phyloP scores from a whole-genome alignment of 345 rosid genomes.

The Citrus maxima region DNA sequence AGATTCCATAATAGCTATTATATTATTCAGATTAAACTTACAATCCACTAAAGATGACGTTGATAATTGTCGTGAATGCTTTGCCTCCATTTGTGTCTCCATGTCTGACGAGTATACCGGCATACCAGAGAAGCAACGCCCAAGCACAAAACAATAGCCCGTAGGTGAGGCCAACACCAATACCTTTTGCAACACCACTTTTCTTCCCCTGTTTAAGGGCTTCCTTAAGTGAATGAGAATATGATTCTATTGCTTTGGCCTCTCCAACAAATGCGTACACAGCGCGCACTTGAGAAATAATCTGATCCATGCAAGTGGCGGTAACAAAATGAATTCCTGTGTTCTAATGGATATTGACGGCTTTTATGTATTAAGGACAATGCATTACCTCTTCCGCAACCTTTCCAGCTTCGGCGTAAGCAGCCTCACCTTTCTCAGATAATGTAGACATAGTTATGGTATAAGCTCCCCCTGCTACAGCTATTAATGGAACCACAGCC shows the following conservation, averaged over 20 bases:
- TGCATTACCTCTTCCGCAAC: constrained; percentile 70
- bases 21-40: constrained; percentile 34
- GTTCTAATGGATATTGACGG: too few relatives aligned
- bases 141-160: constrained; percentile 71
- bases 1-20: not conserved
- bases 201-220: constrained; percentile 59
- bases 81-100: constrained; percentile 62
- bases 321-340: not conserved
- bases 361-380: not conserved
- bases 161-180: constrained; percentile 73
- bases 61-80: constrained; percentile 74
- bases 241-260: constrained; percentile 54
- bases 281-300: constrained; percentile 71
- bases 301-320: constrained; percentile 31
- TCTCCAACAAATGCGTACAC: constrained; percentile 83
- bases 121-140: constrained; percentile 80
- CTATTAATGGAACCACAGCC: constrained; percentile 84
- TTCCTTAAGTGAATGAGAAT: constrained; percentile 51
- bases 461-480: constrained; percentile 71
- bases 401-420: constrained; percentile 81
- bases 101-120: constrained; percentile 69
- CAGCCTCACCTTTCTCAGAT: constrained; percentile 77
- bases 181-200: constrained; percentile 69
- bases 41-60: constrained; percentile 81
- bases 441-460: constrained; percentile 64